Evolutionary conservation across 345 rosid species (phyloP), one percentile per base, ranked within the genome.

Genomic region (Linum usitatissimum): DNA sequence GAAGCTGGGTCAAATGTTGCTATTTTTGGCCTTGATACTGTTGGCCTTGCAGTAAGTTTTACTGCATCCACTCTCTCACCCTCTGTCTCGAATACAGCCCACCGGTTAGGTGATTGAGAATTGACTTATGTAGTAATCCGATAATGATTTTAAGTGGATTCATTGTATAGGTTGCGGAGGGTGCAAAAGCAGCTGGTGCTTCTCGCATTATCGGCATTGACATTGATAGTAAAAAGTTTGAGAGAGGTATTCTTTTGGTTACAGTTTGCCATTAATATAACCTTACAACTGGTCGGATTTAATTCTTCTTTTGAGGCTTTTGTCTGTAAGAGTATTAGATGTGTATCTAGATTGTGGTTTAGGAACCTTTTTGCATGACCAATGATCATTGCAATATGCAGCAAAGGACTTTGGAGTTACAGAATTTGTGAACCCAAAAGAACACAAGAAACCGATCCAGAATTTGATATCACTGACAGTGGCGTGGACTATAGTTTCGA

Each of bases 401-500:
- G 87, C 86, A 55, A 85, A 86, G 76, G 61, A 79, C 55, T 75
- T 76, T 67, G 83, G 88, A 74, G 91, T 76, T n/a, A 84, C 87
- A 17, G 86, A 80, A 70, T 93, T 84, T 73, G 73, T 77, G 70
- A 86, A 78, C 77, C 99, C 97, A 40, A 77, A 76, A 73, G 88
- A 75, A 31, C 87, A 90, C 23, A 80, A 83, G 38, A 81, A 88
- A 78, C 97, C 96, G 64, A 87, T 93, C 64, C 83, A 80, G 68
- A 73, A 80, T 80, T 83, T 68, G 85, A 83, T 74, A 81, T 78
- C 68, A 87, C 90, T 0, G 99, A 93, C 74, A 97, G 99, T 21
- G 99, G 99, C 51, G 97, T 93, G 63, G 97, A 93, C 81, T 93
- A 93, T 72, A 93, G 99, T 75, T 93, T 93, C 68, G 99, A 93